These are phyloP conservation scores for Apophysomyces sp. DNA, from an alignment of 371 early-diverging fungal genomes.

Conservation along the genomic window DNA sequence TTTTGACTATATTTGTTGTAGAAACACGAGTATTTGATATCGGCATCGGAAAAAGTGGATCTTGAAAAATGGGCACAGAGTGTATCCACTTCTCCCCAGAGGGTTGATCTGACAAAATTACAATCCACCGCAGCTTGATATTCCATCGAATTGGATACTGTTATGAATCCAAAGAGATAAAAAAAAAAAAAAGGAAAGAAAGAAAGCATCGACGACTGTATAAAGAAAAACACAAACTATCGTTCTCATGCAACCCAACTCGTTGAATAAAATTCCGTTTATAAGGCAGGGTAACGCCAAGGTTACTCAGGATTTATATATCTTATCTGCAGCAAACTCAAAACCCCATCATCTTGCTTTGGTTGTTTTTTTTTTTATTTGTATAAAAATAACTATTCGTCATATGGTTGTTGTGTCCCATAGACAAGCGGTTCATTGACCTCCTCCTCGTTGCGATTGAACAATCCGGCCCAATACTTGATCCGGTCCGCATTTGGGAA, in stretches of 20 bases:
- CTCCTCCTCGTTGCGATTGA: constrained; percentile 59
- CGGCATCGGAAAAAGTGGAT: constrained; percentile 59
- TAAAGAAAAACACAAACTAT: not conserved
- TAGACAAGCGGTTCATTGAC: constrained; percentile 43
- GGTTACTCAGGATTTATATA: too few species aligned
- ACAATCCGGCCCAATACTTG: constrained; percentile 75
- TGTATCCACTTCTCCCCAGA: constrained; percentile 5
- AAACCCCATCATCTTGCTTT: not conserved
- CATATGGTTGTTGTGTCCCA: constrained; percentile 5
- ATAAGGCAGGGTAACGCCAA: too few species aligned
- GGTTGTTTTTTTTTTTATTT: not conserved
- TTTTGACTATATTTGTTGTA: constrained; percentile 13
- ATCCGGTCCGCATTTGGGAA: constrained; percentile 62
- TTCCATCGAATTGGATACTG: too few species aligned
- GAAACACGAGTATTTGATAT: constrained; percentile 56
- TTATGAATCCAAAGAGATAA: too few species aligned
- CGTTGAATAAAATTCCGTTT: not conserved
- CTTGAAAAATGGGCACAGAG: constrained; percentile 52
- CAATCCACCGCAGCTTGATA: not conserved
- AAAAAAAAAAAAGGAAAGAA: not conserved
- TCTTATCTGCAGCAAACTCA: too few species aligned
- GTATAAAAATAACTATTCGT: not conserved
- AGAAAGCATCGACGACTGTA: not conserved
- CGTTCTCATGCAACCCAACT: not conserved
- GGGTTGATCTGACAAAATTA: not conserved